These are phyloP conservation scores for Euphorbia tirucalli DNA, from an alignment of 345 rosid genomes.

Conservation along the genomic window DNA sequence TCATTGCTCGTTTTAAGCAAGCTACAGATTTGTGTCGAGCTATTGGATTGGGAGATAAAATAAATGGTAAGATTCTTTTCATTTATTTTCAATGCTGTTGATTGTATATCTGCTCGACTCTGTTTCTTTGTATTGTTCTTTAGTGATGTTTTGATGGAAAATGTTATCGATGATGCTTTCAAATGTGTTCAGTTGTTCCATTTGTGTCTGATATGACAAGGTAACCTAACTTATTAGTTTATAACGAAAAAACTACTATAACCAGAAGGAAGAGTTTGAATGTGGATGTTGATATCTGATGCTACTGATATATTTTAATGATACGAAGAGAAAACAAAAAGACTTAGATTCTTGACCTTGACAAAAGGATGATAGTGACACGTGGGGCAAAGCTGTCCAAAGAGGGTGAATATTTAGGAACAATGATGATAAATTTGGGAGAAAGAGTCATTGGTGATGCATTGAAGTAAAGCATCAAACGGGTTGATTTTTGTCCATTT, in stretches of 20 bases:
- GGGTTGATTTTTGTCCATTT: too few species aligned
- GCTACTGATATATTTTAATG: not conserved
- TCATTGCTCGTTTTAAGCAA: constrained; percentile 41
- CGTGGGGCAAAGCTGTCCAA: too few species aligned
- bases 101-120: not conserved
- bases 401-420: too few species aligned
- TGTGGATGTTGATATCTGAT: not conserved
- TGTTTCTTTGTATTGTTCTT: not conserved
- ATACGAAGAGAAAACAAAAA: too few species aligned
- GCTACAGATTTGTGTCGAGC: constrained; percentile 44
- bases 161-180: not conserved
- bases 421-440: too few species aligned
- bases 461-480: too few species aligned
- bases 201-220: not conserved
- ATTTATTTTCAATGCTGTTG: constrained; percentile 7
- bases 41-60: constrained; percentile 45
- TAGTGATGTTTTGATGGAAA: not conserved
- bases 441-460: too few species aligned
- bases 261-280: too few species aligned
- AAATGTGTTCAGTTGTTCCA: not conserved
- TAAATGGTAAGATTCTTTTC: constrained; percentile 35
- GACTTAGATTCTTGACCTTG: too few species aligned
- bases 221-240: not conserved
- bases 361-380: too few species aligned
- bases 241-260: too few species aligned